Base-by-base conservation (phyloP, 1,284 basidiomycete species). In the Microbotryomycetes sp. region DNA sequence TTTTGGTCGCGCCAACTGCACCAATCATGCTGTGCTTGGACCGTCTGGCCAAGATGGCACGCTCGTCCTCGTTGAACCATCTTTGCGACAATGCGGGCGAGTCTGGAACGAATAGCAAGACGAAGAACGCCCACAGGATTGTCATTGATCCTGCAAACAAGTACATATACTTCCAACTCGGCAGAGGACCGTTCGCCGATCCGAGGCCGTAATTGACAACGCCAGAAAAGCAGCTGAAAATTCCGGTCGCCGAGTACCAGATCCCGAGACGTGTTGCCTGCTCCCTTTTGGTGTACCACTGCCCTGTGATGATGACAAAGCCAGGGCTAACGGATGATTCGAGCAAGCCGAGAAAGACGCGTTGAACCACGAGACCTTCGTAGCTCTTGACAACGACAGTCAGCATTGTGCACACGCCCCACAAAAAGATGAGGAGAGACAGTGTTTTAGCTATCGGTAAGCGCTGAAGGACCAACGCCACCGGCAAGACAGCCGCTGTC, bases 181-280 rank as follows among this genome's bases (percentile, higher is more conserved):
- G 72, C 13, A 76, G 64, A 7, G 74, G 60, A 1, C 75, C 72
- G 5, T 70, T 69, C 0, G 72, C 72, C 11, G 75, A 74, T 0
- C 77, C 73, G 3, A 81, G 70, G 1, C 78, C 79, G 60, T 78
- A 80, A 72, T 80, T 80, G 68, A 81, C 73, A 21, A 79, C 68
- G 9, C 79, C 78, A 2, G 73, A 73, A 59, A 80, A 76, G 71
- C 75, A 73, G 29, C 68, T 70, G 52, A 76, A 76, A 31, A 79
- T 73, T 2, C 79, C 79, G 0, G 78, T 80, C 11, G 79, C 78
- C 5, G 76, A 77, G 69, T 80, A 81, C 79, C 79, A 80, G 46
- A 79, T 73, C 0, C 77, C 72, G 15, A 57, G 47, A 9, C 55
- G 35, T 9, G 45, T 50, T 67, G 27, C 24, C 47, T 56, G 76